Conservation (phyloP, 2,329 filamentous ascomycete genomes). For the Pochonia chlamydosporia region DNA sequence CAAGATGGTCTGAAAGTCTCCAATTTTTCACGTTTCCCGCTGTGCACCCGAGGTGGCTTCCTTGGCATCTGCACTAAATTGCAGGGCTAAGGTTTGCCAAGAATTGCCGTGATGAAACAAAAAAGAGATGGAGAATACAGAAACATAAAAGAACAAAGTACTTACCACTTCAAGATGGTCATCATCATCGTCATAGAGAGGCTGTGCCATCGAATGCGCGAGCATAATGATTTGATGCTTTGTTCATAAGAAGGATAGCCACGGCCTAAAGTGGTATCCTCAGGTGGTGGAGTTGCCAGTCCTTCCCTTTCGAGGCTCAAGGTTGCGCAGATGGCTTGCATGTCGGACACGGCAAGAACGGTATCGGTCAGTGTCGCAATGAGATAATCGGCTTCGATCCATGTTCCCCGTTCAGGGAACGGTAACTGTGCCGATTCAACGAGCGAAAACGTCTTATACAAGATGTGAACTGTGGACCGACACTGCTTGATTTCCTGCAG, state of each 20-base stretch:
- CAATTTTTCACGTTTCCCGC: slow-evolving; percentile 1
- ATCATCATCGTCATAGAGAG: slow-evolving; percentile 34
- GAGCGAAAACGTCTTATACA: slow-evolving; percentile 28
- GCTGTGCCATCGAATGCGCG: slow-evolving; percentile 30
- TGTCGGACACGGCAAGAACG: slow-evolving; percentile 28
- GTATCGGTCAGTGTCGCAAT: slow-evolving; percentile 29
- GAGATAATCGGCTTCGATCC: slow-evolving; percentile 29
- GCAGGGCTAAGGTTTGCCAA: slow-evolving; percentile 2
- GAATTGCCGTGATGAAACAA: neutral
- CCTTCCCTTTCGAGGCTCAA: slow-evolving; percentile 7
- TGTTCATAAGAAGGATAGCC: slow-evolving; percentile 15
- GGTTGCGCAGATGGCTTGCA: slow-evolving; percentile 22
- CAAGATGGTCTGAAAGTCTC: neutral
- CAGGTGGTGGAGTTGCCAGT: slow-evolving; percentile 7
- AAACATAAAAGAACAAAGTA: slow-evolving; percentile 1
- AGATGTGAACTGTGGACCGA: slow-evolving; percentile 29
- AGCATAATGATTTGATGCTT: slow-evolving; percentile 22
- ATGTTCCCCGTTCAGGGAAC: slow-evolving; percentile 27
- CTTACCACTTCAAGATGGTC: slow-evolving; percentile 33
- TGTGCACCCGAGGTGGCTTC: slow-evolving; percentile 2
- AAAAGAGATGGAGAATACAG: neutral
- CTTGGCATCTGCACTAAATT: slow-evolving; percentile 4
- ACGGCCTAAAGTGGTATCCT: neutral
- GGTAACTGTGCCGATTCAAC: slow-evolving; percentile 27
- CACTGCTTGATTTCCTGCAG: slow-evolving; percentile 31